A percentile compares a stretch with the other conserved stretches of the same genome.
phyloP scores from a whole-genome alignment of 345 rosid species.

The Populus euphratica region DNA sequence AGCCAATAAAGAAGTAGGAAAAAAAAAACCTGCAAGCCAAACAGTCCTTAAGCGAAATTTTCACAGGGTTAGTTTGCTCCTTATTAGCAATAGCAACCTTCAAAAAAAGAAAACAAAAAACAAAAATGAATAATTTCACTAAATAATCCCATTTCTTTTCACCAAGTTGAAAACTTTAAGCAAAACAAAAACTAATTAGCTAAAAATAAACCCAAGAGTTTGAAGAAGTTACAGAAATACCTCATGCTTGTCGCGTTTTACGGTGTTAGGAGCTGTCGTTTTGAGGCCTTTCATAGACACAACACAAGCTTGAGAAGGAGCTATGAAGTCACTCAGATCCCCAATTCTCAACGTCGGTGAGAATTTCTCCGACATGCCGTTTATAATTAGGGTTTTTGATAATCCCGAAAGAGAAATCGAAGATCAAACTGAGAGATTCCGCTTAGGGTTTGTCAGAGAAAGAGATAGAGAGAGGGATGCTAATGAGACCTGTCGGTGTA shows the following conservation, averaged over 20 bases:
- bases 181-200: background rate
- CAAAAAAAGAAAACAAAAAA: slow-evolving; percentile 9
- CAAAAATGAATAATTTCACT: background rate
- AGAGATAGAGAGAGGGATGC: background rate
- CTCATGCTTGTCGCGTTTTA: slow-evolving; percentile 49
- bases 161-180: background rate
- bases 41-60: slow-evolving; percentile 94
- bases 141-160: background rate
- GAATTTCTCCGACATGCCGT: slow-evolving; percentile 76
- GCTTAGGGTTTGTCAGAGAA: background rate
- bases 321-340: slow-evolving; percentile 94
- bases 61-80: slow-evolving; percentile 58
- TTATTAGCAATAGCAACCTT: slow-evolving; percentile 51
- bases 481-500: background rate
- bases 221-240: slow-evolving; percentile 19
- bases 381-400: background rate
- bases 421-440: background rate
- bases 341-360: slow-evolving; percentile 81
- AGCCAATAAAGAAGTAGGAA: background rate
- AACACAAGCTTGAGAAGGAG: slow-evolving; percentile 85
- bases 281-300: slow-evolving; percentile 62
- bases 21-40: slow-evolving; percentile 76
- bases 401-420: background rate
- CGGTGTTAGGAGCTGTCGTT: slow-evolving; percentile 25
- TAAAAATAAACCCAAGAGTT: background rate